Evolutionary conservation across 2,329 filamentous ascomycete genomes (phyloP).

Genomic region (Talaromyces sp.): DNA sequence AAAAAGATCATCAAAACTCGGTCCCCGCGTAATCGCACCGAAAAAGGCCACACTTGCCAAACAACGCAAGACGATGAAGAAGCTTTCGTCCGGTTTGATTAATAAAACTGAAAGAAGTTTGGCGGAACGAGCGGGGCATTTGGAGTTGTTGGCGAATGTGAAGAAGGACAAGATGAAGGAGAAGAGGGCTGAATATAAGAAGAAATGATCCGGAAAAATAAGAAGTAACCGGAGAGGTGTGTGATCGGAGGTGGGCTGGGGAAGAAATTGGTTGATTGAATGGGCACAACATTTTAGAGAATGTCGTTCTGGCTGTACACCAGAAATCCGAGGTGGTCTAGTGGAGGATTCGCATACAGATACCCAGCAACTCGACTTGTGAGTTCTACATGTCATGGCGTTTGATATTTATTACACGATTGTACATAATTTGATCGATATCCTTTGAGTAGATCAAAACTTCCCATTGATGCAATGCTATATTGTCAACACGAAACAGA

Average conservation of each 20-base stretch:
- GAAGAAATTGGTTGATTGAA: not conserved
- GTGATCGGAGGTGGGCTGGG: not conserved
- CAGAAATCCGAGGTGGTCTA: not conserved
- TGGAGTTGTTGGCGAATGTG: slow-evolving; percentile 62
- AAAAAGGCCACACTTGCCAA: slow-evolving; percentile 58
- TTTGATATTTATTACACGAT: not conserved
- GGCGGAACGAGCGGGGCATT: slow-evolving; percentile 62
- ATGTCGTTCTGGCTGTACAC: not conserved
- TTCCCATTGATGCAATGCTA: not conserved
- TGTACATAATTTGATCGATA: not conserved
- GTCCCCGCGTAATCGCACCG: slow-evolving; percentile 59
- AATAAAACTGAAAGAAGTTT: slow-evolving; percentile 63
- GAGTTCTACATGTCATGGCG: not conserved
- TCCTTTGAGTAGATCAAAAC: not conserved
- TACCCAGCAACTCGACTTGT: not conserved
- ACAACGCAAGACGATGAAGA: slow-evolving; percentile 58
- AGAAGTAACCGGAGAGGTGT: not conserved
- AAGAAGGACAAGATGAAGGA: slow-evolving; percentile 54
- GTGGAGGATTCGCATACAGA: not conserved
- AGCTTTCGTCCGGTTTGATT: slow-evolving; percentile 58
- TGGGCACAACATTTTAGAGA: not conserved
- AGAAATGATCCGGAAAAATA: slow-evolving; percentile 6
- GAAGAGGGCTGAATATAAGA: slow-evolving; percentile 21
- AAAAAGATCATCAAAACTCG: slow-evolving; percentile 44
- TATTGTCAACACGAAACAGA: not conserved